Base-by-base conservation (phyloP, 2,329 filamentous ascomycete species). In the Elsinoe necatrix region DNA sequence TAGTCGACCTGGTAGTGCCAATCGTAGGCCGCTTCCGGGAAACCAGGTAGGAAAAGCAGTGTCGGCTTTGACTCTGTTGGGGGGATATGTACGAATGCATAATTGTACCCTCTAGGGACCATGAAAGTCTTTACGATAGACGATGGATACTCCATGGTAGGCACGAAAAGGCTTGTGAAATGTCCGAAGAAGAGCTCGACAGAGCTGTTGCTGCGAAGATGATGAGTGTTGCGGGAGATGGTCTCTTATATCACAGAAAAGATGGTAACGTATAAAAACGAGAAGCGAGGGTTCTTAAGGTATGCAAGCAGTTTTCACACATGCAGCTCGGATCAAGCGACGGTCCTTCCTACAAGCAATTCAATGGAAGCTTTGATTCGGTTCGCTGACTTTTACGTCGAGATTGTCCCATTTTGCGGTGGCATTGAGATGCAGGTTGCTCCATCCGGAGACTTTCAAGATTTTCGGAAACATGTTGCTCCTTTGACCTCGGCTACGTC, bases 11-110 rank as follows among this genome's bases (percentile, higher is more conserved):
- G 63, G 27, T 70, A 67, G 41, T 56, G 37, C 76, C 75, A 80
- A 23, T 77, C 65, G 1, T 66, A 65, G 0, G 75, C 73, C 37
- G 69, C 65, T 60, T 78, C 75, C 4, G 78, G 77, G 62, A 73
- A 80, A 57, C 78, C 78, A 65, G 80, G 78, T 16, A 73, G 61
- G 45, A 66, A 60, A 16, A 77, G 68, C 11, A 76, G 58, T 39
- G 75, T 63, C 1, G 71, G 47, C 37, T 54, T 42, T 8, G 35
- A 42, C 7, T 35, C 35, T 27, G 29, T n/a, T 4, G 52, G 37
- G 7, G 21, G 11, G 14, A 55, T 43, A 16, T 55, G 39, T 16
- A 55, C 52, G n/a, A 55, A 34, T 7, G 35, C 14, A 35, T 55
- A 55, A 3, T 43, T 55, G 37, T 29, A 45, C 9, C 52, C 52